Percentiles rank a stretch among this genome's conserved stretches.
These are phyloP conservation scores for Benincasa hispida DNA, from an alignment of 306 rosid species.

Conservation along the genomic window DNA sequence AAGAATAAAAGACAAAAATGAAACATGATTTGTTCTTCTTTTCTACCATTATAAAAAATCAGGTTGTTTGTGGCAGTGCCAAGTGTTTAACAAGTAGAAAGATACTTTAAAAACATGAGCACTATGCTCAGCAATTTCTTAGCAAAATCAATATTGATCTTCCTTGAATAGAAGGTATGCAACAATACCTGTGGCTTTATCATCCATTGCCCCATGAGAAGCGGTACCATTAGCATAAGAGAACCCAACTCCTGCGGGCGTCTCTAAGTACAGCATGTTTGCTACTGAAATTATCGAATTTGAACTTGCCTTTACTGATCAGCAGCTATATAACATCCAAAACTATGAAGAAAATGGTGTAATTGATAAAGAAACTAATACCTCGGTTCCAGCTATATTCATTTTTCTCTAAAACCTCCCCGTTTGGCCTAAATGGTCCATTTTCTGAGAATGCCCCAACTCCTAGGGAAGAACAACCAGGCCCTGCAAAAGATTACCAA, in stretches of 20 bases:
- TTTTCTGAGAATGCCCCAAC: constrained; percentile 45
- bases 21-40: background rate
- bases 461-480: constrained; percentile 50
- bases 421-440: constrained; percentile 46
- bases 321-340: background rate
- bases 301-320: background rate
- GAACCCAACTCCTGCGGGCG: constrained; percentile 46
- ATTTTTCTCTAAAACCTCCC: constrained; percentile 22
- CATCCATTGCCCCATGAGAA: constrained; percentile 28
- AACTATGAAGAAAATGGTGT: background rate
- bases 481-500: constrained; percentile 18
- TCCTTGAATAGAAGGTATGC: background rate
- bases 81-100: background rate
- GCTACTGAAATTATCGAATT: constrained; percentile 23
- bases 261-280: constrained; percentile 43
- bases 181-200: constrained; percentile 27
- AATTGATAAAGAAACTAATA: background rate
- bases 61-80: background rate
- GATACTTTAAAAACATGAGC: background rate
- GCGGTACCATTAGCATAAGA: constrained; percentile 28
- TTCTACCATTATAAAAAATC: background rate
- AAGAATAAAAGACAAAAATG: background rate
- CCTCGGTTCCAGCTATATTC: constrained; percentile 46
- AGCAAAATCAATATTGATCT: background rate
- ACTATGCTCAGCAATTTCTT: background rate